phyloP scores from a whole-genome alignment of 2,329 filamentous ascomycete genomes.

The Thelonectria blattea region DNA sequence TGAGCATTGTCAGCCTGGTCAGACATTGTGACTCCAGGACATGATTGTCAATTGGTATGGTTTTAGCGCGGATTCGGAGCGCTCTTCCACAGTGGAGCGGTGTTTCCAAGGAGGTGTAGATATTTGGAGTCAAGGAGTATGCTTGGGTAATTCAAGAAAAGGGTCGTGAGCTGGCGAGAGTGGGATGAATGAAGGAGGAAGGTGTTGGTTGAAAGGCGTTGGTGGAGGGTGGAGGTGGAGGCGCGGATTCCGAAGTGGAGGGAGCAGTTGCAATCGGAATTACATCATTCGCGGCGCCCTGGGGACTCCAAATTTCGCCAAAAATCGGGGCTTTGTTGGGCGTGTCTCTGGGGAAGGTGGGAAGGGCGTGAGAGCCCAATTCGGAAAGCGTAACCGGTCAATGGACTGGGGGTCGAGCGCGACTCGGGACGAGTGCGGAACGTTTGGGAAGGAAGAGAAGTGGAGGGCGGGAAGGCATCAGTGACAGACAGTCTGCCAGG shows the following conservation, averaged over 20 bases:
- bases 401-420: not conserved
- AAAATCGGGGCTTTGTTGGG: constrained; percentile 5
- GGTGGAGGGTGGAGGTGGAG: not conserved
- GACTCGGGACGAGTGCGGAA: not conserved
- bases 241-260: constrained; percentile 19
- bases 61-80: not conserved
- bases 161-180: not conserved
- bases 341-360: constrained; percentile 5
- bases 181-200: not conserved
- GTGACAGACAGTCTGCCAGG: not conserved
- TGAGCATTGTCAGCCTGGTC: constrained; percentile 43
- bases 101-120: not conserved
- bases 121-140: not conserved
- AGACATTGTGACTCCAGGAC: constrained; percentile 39
- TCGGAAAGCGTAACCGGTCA: constrained; percentile 8
- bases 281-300: constrained; percentile 32
- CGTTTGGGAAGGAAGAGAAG: constrained; percentile 8
- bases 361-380: not conserved
- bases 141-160: not conserved
- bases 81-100: not conserved
- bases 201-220: not conserved
- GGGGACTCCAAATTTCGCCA: constrained; percentile 1
- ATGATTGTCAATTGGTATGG: constrained; percentile 25
- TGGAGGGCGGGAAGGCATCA: not conserved
- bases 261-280: constrained; percentile 30